Evolutionary conservation across 441 rosid species (phyloP).

Genomic region (Mallotus japonicus): DNA sequence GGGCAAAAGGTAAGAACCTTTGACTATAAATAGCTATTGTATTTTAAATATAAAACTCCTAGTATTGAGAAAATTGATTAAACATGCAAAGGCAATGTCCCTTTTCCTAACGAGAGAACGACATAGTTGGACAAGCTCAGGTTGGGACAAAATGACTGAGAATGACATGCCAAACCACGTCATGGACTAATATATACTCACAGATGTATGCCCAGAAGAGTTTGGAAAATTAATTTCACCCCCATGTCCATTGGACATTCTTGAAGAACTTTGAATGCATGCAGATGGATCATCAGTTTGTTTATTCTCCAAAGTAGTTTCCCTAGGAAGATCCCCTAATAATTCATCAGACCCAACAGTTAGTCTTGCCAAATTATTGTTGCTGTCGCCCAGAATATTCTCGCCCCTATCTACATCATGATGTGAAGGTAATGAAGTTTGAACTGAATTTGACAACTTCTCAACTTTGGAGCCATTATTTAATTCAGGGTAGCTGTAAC

Average conservation of each 20-base stretch:
- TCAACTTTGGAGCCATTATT: conserved; percentile 26
- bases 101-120: conserved; percentile 13
- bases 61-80: conserved; percentile 4
- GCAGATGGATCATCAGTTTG: conserved; percentile 28
- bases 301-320: conserved; percentile 28
- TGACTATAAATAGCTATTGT: neutral
- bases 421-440: conserved; percentile 32
- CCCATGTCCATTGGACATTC: conserved; percentile 39
- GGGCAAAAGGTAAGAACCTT: neutral
- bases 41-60: neutral
- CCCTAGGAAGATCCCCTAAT: conserved; percentile 25
- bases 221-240: conserved; percentile 29
- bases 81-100: conserved; percentile 2
- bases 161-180: conserved; percentile 13
- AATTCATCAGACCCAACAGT: conserved; percentile 32
- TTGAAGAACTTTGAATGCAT: conserved; percentile 37
- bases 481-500: conserved; percentile 40
- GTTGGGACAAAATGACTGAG: conserved; percentile 20
- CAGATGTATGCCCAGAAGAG: conserved; percentile 71
- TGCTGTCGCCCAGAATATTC: conserved; percentile 31
- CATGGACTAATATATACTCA: conserved; percentile 42
- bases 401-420: conserved; percentile 31
- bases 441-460: conserved; percentile 37
- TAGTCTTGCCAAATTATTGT: conserved; percentile 24
- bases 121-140: neutral